Base-by-base conservation (phyloP, 176 grass and related monocot species). In the Musa acuminata region DNA sequence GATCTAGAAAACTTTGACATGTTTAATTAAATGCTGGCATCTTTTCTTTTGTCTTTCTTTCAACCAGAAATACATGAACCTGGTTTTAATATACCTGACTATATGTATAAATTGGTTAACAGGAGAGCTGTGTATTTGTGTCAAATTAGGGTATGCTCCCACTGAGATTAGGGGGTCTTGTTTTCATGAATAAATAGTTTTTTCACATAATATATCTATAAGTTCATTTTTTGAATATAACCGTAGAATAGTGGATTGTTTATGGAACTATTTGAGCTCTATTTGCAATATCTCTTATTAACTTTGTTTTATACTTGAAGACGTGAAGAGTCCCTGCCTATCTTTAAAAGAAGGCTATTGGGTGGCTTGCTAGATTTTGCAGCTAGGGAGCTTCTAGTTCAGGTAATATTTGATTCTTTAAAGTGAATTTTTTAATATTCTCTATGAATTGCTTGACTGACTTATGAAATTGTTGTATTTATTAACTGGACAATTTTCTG, bases 271-370 rank as follows among this genome's bases (percentile, higher is more conserved):
- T 51, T 24, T 10, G n/a, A 43, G 22, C 23, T 13, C 48, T 65
- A 55, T 65, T 27, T 26, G 1, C 20, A 12, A 49, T 69, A 49
- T 49, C 14, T 24, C 64, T 22, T 76, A 24, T 14, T 64, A 75
- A 69, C 52, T 35, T 71, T 63, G 65, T 62, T 84, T 66, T 64
- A 82, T 86, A 75, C 53, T 72, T 82, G 63, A 87, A 97, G 95
- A 64, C 95, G 95, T 53, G 95, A 98, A 83, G 90, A 93, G 59
- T 93, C 90, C 77, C 81, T 93, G 53, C 90, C 94, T 58, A 79
- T 98, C 81, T 93, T 98, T 70, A 98, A 89, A 93, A 98, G 95
- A 79, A 90, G 95, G 80, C 83, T 98, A 75, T 63, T 98, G 53
- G 69, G 86, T 27, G 82, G 81, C 67, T 82, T 98, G 75, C 88